Conservation (phyloP, 257 asterid genomes). For the Mitragyna speciosa region DNA sequence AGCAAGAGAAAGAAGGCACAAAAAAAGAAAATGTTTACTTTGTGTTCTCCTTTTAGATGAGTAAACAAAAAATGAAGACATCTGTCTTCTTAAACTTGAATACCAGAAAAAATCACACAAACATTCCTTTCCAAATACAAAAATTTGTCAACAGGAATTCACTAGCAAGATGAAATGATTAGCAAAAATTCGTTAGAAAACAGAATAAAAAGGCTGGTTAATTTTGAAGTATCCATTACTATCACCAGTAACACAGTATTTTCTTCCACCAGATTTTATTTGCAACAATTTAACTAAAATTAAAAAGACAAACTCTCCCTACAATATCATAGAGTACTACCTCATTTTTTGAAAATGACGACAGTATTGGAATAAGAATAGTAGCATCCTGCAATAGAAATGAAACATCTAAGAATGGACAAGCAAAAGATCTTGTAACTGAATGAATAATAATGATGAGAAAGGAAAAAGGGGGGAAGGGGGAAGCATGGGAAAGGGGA, state of each 20-base stretch:
- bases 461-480: neutral
- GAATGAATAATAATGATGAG: neutral
- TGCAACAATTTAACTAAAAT: conserved; percentile 11
- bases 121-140: no score
- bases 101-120: no score
- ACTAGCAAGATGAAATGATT: no score
- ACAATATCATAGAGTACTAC: conserved; percentile 30
- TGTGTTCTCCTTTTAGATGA: no score
- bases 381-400: conserved; percentile 80
- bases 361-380: conserved; percentile 82
- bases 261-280: neutral
- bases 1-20: no score
- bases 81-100: no score
- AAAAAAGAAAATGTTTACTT: neutral
- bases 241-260: neutral
- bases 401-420: conserved; percentile 24
- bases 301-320: conserved; percentile 9
- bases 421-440: conserved; percentile 8
- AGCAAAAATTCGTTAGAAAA: neutral
- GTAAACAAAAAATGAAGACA: no score
- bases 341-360: conserved; percentile 92
- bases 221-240: neutral
- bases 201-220: neutral
- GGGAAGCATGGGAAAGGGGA: neutral
- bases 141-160: no score